These are phyloP conservation scores for Hortiboletus rubellus DNA, from an alignment of 1,284 basidiomycete species.

Conservation along the genomic window DNA sequence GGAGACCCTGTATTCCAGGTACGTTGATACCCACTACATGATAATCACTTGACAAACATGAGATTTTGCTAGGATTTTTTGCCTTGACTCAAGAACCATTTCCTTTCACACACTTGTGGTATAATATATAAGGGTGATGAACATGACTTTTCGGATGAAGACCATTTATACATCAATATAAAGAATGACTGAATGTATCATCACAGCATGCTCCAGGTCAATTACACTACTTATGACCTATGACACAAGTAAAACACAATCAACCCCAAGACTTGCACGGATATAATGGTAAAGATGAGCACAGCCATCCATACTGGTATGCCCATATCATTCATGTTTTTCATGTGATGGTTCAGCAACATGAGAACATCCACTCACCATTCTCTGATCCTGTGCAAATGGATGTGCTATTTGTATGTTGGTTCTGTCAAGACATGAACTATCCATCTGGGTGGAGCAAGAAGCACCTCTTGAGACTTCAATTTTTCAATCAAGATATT, in stretches of 20 bases:
- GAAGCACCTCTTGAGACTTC: slow-evolving; percentile 6
- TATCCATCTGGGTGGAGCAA: slow-evolving; percentile 14
- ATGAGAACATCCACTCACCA: not conserved
- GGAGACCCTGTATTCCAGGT: not conserved
- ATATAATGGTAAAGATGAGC: not conserved
- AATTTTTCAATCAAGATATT: slow-evolving; percentile 4
- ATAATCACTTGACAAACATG: too few species aligned
- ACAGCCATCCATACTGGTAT: not conserved
- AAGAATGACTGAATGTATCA: not conserved
- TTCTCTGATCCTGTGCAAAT: not conserved
- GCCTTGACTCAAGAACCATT: not conserved
- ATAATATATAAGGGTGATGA: not conserved
- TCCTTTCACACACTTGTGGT: not conserved
- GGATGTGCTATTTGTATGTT: slow-evolving; percentile 20
- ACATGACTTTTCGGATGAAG: not conserved
- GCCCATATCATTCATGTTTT: not conserved
- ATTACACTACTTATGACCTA: not conserved
- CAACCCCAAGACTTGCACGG: not conserved
- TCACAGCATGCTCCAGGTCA: not conserved
- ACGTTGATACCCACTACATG: too few species aligned
- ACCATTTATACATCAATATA: not conserved
- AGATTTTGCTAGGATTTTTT: not conserved
- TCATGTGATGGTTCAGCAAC: slow-evolving; percentile 2
- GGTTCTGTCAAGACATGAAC: slow-evolving; percentile 15
- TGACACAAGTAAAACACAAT: not conserved